These are phyloP conservation scores for Microcera coccophila DNA, from an alignment of 2,329 filamentous ascomycete species.

Conservation along the genomic window DNA sequence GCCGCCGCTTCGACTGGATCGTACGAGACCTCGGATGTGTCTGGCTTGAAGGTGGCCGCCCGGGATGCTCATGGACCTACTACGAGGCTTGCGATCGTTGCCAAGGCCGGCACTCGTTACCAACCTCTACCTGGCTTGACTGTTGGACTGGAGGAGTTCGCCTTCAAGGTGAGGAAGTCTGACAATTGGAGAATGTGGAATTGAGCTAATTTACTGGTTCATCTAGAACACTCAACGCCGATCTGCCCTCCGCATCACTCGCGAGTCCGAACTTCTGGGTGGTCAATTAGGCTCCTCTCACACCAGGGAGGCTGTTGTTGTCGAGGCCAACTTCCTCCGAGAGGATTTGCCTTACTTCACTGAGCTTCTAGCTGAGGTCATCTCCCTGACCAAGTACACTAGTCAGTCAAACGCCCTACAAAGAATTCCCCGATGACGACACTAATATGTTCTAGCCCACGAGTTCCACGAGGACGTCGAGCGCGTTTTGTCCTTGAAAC, in stretches of 20 bases:
- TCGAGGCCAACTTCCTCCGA: conserved; percentile 92
- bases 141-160: conserved; percentile 87
- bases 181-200: conserved; percentile 11
- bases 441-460: conserved; percentile 56
- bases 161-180: conserved; percentile 72
- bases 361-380: conserved; percentile 89
- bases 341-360: conserved; percentile 96
- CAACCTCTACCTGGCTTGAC: conserved; percentile 86
- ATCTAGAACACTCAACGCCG: conserved; percentile 77
- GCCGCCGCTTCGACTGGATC: conserved; percentile 65
- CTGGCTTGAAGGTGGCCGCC: conserved; percentile 88
- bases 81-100: conserved; percentile 84
- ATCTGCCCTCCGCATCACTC: conserved; percentile 85
- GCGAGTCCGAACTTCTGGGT: conserved; percentile 93
- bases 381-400: conserved; percentile 81
- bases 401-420: conserved; percentile 44
- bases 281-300: conserved; percentile 84
- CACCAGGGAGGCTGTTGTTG: conserved; percentile 86
- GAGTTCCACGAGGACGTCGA: conserved; percentile 88
- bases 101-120: conserved; percentile 92
- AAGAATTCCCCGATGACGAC: conserved; percentile 2
- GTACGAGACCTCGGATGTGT: conserved; percentile 82
- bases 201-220: conserved; percentile 46
- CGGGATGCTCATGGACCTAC: conserved; percentile 85
- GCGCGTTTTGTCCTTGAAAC: conserved; percentile 70